Percentiles rank a stretch among this genome's conserved stretches.
Conservation (phyloP, 345 rosid species). For the Diplotaxis tenuifolia region DNA sequence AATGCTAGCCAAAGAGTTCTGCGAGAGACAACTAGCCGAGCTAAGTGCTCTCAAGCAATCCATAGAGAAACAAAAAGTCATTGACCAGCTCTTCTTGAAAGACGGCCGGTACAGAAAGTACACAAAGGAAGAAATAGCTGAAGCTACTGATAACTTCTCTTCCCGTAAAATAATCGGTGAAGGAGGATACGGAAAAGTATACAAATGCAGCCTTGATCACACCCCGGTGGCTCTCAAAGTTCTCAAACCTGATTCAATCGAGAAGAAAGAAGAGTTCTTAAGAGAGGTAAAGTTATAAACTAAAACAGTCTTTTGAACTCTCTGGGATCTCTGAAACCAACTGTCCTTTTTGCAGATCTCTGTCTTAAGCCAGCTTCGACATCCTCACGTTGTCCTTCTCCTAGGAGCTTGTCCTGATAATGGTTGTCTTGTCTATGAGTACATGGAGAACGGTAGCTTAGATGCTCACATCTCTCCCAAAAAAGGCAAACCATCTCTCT, state of each 20-base stretch:
- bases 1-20: slow-evolving; percentile 43
- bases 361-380: slow-evolving; percentile 77
- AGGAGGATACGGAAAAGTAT: slow-evolving; percentile 90
- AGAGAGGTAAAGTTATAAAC: slow-evolving; percentile 39
- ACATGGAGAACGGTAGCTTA: slow-evolving; percentile 80
- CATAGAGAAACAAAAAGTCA: slow-evolving; percentile 63
- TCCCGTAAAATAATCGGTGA: slow-evolving; percentile 64
- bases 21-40: background rate
- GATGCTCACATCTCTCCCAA: slow-evolving; percentile 53
- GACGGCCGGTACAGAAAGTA: slow-evolving; percentile 76
- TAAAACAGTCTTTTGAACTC: background rate
- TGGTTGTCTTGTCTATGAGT: slow-evolving; percentile 80
- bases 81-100: slow-evolving; percentile 54
- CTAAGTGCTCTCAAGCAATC: slow-evolving; percentile 47
- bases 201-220: slow-evolving; percentile 74
- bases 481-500: slow-evolving; percentile 66
- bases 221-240: slow-evolving; percentile 87
- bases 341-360: slow-evolving; percentile 57
- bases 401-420: slow-evolving; percentile 89
- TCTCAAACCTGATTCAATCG: slow-evolving; percentile 51
- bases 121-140: slow-evolving; percentile 54
- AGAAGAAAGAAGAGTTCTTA: slow-evolving; percentile 72
- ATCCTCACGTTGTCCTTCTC: slow-evolving; percentile 75
- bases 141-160: slow-evolving; percentile 68
- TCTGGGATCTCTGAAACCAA: background rate